phyloP scores from a whole-genome alignment of 2,329 filamentous ascomycete species.

The Venturia pyrina region DNA sequence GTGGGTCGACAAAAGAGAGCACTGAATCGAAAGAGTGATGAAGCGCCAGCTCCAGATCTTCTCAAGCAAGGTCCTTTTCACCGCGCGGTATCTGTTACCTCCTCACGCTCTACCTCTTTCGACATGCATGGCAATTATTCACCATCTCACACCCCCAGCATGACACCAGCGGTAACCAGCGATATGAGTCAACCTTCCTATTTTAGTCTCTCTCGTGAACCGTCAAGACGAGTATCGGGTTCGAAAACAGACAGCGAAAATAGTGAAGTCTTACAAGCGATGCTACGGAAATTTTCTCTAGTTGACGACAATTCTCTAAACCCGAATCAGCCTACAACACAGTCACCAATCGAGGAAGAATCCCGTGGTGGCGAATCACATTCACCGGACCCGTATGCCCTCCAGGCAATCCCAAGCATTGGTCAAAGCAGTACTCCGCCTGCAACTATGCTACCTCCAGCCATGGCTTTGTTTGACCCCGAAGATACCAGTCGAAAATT shows the following conservation, averaged over 20 bases:
- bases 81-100: conserved; percentile 75
- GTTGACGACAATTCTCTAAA: conserved; percentile 45
- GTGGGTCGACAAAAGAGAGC: conserved; percentile 94
- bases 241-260: conserved; percentile 87
- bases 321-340: conserved; percentile 37
- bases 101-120: conserved; percentile 87
- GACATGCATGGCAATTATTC: conserved; percentile 76
- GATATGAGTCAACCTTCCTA: conserved; percentile 81
- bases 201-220: conserved; percentile 64
- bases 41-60: conserved; percentile 77
- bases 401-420: conserved; percentile 47
- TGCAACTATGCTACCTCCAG: conserved; percentile 71
- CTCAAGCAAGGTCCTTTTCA: conserved; percentile 88
- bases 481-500: conserved; percentile 89
- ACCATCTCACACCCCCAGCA: conserved; percentile 73
- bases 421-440: conserved; percentile 49
- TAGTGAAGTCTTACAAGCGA: conserved; percentile 72
- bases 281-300: conserved; percentile 62
- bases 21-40: conserved; percentile 63
- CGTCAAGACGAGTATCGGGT: conserved; percentile 57
- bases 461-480: conserved; percentile 88
- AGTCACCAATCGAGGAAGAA: conserved; percentile 64
- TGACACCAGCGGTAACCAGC: conserved; percentile 64
- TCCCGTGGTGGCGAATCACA: conserved; percentile 54
- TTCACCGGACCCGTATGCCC: conserved; percentile 65